Evolutionary conservation across 2,329 filamentous ascomycete species (phyloP).

Genomic region (Alternaria dauci): DNA sequence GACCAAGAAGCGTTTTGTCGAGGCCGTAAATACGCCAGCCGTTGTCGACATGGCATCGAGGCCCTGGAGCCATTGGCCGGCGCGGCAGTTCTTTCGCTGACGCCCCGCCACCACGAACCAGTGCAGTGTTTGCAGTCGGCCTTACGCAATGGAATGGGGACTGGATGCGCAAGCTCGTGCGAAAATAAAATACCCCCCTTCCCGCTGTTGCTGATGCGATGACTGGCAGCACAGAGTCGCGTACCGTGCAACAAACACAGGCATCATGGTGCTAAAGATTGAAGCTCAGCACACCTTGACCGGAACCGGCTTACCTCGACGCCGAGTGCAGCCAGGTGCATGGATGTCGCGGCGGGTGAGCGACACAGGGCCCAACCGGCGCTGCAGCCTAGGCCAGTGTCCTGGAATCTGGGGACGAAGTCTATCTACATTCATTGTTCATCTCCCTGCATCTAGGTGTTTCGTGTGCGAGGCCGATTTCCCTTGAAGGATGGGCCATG

Average conservation of each 20-base stretch:
- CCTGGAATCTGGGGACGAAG: slow-evolving; percentile 22
- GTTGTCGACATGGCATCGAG: slow-evolving; percentile 11
- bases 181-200: background rate
- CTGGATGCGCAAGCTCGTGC: background rate
- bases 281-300: slow-evolving; percentile 9
- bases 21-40: slow-evolving; percentile 13
- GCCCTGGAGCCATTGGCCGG: slow-evolving; percentile 2
- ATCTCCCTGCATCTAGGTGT: slow-evolving; percentile 1
- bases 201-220: slow-evolving; percentile 3
- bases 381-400: slow-evolving; percentile 17
- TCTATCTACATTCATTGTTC: background rate
- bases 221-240: background rate
- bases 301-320: slow-evolving; percentile 1
- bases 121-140: slow-evolving; percentile 3
- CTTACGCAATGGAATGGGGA: background rate
- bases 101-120: slow-evolving; percentile 2
- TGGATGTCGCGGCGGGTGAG: slow-evolving; percentile 15
- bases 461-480: slow-evolving; percentile 5
- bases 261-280: background rate
- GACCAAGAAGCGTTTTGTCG: slow-evolving; percentile 4
- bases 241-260: slow-evolving; percentile 7
- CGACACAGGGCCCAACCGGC: slow-evolving; percentile 11
- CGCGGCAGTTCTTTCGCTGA: background rate
- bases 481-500: background rate
- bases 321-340: slow-evolving; percentile 8